A percentile compares a stretch with the other conserved stretches of the same genome.
phyloP scores from a whole-genome alignment of 2,329 filamentous ascomycete genomes.

The Fusarium sp. region DNA sequence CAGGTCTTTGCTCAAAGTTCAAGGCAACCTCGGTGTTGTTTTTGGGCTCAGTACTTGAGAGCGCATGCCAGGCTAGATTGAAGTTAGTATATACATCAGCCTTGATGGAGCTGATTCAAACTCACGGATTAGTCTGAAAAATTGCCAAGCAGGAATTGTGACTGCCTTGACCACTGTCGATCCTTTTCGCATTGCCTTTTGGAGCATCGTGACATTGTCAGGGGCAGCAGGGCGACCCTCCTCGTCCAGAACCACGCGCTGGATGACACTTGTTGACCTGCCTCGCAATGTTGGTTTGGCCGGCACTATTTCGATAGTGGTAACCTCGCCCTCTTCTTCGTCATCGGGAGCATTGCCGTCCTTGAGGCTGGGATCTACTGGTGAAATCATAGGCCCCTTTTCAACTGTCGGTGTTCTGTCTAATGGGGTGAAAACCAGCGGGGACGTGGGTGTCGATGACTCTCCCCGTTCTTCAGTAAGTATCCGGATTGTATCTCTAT shows the following conservation, averaged over 20 bases:
- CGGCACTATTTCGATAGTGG: conserved; percentile 44
- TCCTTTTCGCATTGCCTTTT: conserved; percentile 59
- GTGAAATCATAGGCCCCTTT: conserved; percentile 15
- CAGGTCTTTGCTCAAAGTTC: conserved; percentile 86
- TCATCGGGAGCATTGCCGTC: conserved; percentile 23
- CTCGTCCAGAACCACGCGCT: conserved; percentile 68
- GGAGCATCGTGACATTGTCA: conserved; percentile 57
- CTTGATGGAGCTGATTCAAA: conserved; percentile 37
- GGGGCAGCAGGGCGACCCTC: conserved; percentile 59
- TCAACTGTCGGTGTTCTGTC: conserved; percentile 36
- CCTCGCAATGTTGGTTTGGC: conserved; percentile 55
- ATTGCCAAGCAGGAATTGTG: conserved; percentile 96
- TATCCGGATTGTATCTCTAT: conserved; percentile 52
- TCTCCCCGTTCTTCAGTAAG: conserved; percentile 52
- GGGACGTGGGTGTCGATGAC: conserved; percentile 51
- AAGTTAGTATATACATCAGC: conserved; percentile 51
- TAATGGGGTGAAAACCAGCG: conserved; percentile 48
- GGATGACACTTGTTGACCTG: conserved; percentile 71
- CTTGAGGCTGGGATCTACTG: conserved; percentile 17
- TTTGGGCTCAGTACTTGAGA: conserved; percentile 63
- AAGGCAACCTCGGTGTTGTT: conserved; percentile 86
- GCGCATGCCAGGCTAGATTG: conserved; percentile 85
- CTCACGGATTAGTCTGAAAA: conserved; percentile 92
- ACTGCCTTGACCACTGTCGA: conserved; percentile 79
- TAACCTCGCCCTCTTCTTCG: conserved; percentile 35